Evolutionary conservation across 768 basidiomycete species (phyloP).

Genomic region (Russula emetica): DNA sequence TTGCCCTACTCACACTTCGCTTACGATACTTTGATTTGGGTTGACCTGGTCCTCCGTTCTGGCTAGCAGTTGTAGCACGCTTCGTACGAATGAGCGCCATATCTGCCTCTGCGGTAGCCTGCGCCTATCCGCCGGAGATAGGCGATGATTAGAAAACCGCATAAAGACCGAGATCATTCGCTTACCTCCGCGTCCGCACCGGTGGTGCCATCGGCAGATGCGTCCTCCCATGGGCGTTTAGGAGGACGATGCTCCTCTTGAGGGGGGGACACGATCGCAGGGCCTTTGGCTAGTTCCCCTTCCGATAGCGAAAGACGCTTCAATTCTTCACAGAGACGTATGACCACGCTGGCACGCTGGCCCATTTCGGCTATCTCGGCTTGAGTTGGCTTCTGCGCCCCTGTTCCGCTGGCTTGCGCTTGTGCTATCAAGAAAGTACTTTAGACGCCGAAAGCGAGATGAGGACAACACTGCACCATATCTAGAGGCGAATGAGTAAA

Average conservation of each 20-base stretch:
- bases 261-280: slow-evolving; percentile 26
- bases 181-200: slow-evolving; percentile 23
- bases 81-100: slow-evolving; percentile 83
- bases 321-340: slow-evolving; percentile 62
- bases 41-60: slow-evolving; percentile 41
- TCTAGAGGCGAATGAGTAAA: slow-evolving; percentile 62
- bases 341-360: slow-evolving; percentile 58
- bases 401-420: slow-evolving; percentile 43
- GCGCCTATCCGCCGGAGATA: slow-evolving; percentile 38
- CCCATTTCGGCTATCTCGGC: slow-evolving; percentile 68
- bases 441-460: not conserved
- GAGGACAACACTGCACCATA: slow-evolving; percentile 49
- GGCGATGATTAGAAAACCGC: slow-evolving; percentile 24
- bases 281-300: slow-evolving; percentile 29
- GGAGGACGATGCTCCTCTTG: slow-evolving; percentile 57
- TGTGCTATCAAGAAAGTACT: slow-evolving; percentile 30
- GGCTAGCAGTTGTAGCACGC: slow-evolving; percentile 63
- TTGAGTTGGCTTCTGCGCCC: slow-evolving; percentile 46
- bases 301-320: slow-evolving; percentile 39
- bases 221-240: slow-evolving; percentile 78
- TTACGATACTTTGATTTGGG: slow-evolving; percentile 81
- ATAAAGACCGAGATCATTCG: slow-evolving; percentile 14
- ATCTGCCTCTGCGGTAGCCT: slow-evolving; percentile 71
- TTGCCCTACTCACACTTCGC: slow-evolving; percentile 61
- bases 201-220: slow-evolving; percentile 43